These are phyloP conservation scores for Curvularia spicifera DNA, from an alignment of 2,329 filamentous ascomycete genomes.

Conservation along the genomic window DNA sequence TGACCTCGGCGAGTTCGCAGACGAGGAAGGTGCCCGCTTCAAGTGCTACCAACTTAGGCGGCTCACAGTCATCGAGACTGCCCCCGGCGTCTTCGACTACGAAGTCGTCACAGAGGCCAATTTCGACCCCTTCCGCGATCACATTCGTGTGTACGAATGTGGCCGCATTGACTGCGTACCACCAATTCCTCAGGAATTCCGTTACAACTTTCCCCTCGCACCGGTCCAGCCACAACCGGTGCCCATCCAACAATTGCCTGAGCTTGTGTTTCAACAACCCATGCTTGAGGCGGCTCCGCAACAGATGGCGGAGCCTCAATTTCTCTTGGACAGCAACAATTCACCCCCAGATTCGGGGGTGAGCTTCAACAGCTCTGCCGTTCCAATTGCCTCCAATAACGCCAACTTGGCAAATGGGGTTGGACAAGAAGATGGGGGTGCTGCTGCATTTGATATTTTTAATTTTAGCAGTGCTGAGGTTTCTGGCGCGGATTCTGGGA, in stretches of 20 bases:
- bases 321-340: neutral
- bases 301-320: neutral
- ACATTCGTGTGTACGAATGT: neutral
- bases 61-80: neutral
- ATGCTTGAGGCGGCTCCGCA: neutral
- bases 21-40: neutral
- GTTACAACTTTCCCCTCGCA: neutral
- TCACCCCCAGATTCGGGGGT: neutral
- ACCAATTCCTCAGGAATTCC: neutral
- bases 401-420: neutral
- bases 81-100: neutral
- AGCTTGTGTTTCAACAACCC: neutral
- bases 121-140: neutral
- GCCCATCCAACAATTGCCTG: neutral
- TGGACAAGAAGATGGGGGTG: neutral
- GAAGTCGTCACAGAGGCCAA: neutral
- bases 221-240: neutral
- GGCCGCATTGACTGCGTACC: neutral
- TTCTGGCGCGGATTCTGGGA: too few species aligned
- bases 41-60: neutral
- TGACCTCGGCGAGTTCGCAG: neutral
- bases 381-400: neutral
- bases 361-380: neutral
- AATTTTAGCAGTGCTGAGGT: neutral
- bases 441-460: too few species aligned